Conservation (phyloP, 495 filamentous ascomycete genomes). For the Glonium stellatum region DNA sequence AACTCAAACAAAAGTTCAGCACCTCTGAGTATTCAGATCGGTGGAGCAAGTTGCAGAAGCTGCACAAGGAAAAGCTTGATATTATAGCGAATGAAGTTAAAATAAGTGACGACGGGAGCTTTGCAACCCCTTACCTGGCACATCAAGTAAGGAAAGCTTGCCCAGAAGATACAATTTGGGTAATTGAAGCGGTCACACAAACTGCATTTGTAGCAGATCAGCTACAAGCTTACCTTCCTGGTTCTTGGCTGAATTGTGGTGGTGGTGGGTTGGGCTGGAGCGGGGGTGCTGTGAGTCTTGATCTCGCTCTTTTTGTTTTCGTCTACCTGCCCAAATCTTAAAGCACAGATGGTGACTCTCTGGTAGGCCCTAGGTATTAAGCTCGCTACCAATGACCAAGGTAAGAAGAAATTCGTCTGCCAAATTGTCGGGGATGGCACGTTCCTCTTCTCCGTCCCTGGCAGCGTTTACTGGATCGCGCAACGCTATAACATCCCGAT, state of each 20-base stretch:
- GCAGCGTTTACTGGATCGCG: conserved; percentile 88
- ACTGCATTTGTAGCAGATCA: conserved; percentile 73
- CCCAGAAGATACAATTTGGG: conserved; percentile 67
- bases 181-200: conserved; percentile 83
- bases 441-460: conserved; percentile 79
- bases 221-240: conserved; percentile 66
- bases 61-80: conserved; percentile 54
- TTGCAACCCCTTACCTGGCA: conserved; percentile 66
- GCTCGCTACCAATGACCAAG: conserved; percentile 61
- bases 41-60: conserved; percentile 51
- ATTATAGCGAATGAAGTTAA: conserved; percentile 51
- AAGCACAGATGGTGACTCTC: not conserved
- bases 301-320: not conserved
- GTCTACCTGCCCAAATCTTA: not conserved
- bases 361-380: conserved; percentile 64
- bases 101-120: conserved; percentile 53
- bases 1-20: conserved; percentile 32
- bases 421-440: conserved; percentile 93
- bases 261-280: conserved; percentile 93
- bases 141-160: conserved; percentile 54
- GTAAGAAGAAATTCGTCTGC: conserved; percentile 76
- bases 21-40: conserved; percentile 33
- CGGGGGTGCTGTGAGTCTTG: conserved; percentile 53
- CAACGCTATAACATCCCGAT: conserved; percentile 81
- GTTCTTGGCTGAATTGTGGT: conserved; percentile 88